Evolutionary conservation across 202 grass and related monocot genomes (phyloP).

Genomic region (Brachypodium distachyon): DNA sequence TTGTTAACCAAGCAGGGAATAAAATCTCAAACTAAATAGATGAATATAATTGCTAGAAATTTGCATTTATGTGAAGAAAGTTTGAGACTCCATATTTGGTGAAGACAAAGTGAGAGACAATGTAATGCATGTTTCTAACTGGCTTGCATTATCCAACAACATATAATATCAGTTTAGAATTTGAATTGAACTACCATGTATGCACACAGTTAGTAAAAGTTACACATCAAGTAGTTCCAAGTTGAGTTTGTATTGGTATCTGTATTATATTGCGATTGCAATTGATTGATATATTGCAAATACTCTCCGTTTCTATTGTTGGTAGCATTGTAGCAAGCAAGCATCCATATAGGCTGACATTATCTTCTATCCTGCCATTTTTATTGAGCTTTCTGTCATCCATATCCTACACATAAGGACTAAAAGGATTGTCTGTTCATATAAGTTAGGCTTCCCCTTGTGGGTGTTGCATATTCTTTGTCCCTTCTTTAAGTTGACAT

Average conservation of each 20-base stretch:
- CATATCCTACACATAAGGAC: background rate
- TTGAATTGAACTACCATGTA: background rate
- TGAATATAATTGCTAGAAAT: background rate
- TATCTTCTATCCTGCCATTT: background rate
- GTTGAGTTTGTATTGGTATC: background rate
- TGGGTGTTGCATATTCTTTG: background rate
- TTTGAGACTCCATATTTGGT: background rate
- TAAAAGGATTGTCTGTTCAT: background rate
- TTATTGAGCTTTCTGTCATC: background rate
- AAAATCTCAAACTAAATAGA: background rate
- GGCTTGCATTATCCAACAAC: background rate
- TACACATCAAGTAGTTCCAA: background rate
- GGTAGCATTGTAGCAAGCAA: background rate
- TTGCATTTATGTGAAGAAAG: background rate
- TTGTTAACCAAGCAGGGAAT: background rate
- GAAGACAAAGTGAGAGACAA: background rate
- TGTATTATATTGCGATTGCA: too few relatives aligned
- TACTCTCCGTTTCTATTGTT: background rate
- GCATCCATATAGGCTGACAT: background rate
- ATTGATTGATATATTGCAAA: background rate
- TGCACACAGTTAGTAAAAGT: background rate
- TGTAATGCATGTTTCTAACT: background rate
- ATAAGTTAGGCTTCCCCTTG: background rate
- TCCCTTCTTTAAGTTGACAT: background rate
- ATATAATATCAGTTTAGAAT: background rate